Base-by-base conservation (phyloP, 2,329 filamentous ascomycete genomes). In the Sphaceloma murrayae region DNA sequence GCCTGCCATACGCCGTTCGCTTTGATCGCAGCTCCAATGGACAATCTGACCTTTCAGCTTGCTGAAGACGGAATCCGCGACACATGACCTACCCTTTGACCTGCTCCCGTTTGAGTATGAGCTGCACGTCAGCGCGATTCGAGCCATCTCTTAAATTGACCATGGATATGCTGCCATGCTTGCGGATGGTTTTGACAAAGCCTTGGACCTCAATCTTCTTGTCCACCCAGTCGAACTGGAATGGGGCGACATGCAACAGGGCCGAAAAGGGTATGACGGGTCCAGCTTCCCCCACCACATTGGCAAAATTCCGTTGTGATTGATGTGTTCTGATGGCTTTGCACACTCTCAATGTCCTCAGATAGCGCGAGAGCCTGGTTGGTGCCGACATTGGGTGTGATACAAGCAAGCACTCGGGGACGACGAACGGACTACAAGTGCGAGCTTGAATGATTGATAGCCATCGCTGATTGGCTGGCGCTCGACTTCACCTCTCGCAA, bases 111-210 rank as follows among this genome's bases (percentile, higher is more conserved):
- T 77, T 77, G 53, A 94, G 67, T 34, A 94, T 78, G 34, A 82
- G 85, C 66, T 98, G 91, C 45, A 96, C 10, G 10, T 62, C 19
- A 85, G 71, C 49, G 80, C 70, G 53, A 85, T 69, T 31, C 9
- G 87, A 93, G 33, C 91, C 91, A 68, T 98, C 91, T 8, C 82
- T 81, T 43, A 96, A 70, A 48, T 86, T 77, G 43, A 88, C 81
- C 65, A 98, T 96, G 4, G 82, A 80, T 48, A 82, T 72, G 16
- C 74, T 74, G 61, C 95, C 94, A 69, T 93, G 87, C 61, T 85
- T 84, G 50, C 89, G 76, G 48, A 94, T 80, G 3, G 85, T 89
- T 51, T 85, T 77, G 45, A 95, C 73, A 67, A 82, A 89, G 49
- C 88, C 89, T 59, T 82, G 74, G 53, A 94, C 68, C 16, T 53